Base-by-base conservation (phyloP, 441 rosid species). In the Corymbia calophylla region DNA sequence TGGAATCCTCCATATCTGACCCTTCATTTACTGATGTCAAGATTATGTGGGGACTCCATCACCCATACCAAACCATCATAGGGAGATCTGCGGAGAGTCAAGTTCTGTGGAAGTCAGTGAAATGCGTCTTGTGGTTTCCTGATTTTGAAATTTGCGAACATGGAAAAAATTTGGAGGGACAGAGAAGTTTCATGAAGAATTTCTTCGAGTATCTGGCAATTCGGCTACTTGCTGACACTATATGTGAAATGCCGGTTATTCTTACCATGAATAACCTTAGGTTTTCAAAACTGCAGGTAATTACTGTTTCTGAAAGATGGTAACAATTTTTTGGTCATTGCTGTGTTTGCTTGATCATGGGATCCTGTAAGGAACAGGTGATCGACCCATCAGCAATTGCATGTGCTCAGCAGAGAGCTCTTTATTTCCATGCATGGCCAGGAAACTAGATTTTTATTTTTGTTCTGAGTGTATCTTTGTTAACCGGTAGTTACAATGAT, bases 221-320 rank as follows among this genome's bases (percentile, higher is more conserved):
- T 91, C 93, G 99, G 93, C 86, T 97, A 64, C 91, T 97, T 53
- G 96, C 95, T 2, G 96, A 96, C 91, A 88, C 89, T 68, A 91
- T 96, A 80, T 91, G 90, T 88, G 95, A 93, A 53, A 91, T 93
- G 85, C 96, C 85, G 90, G 93, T 97, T 85, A 90, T 97, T 89
- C 91, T 97, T 62, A 94, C 94, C 92, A 93, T 96, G 97, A 96
- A 97, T 95, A 97, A 95, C 91, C 91, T 96, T 91, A 95, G 89
- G 90, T 97, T 96, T 92, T 92, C 99, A 68, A 94, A 91, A 53
- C 91, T 97, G 81, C 95, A 96, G 98, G 99, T 97, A 94, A 93
- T 47, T 56, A 13, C 53, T 91, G 18, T 56, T 81, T 53, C 55
- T 44, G 11, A 21, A 86, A 53, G 60, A 35, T 39, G 84, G 64